phyloP scores from a whole-genome alignment of 768 basidiomycete species.

The Boletus barrowsii region DNA sequence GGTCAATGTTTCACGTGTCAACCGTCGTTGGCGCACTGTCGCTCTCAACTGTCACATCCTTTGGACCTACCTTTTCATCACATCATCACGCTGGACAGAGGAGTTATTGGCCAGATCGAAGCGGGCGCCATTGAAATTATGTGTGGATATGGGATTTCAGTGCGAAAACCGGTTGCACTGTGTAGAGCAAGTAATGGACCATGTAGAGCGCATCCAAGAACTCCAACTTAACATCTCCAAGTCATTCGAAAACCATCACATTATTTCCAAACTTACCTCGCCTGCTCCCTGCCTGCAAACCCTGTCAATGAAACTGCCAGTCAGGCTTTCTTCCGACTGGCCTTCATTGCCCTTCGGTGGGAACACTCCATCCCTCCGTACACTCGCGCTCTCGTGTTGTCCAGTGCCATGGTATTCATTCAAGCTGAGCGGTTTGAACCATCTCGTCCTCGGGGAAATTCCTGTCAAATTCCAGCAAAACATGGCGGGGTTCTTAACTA shows the following conservation, averaged over 20 bases:
- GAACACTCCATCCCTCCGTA: no score
- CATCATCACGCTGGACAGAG: slow-evolving; percentile 33
- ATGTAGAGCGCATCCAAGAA: background rate
- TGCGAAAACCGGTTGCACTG: background rate
- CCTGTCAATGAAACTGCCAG: background rate
- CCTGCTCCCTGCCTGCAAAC: background rate
- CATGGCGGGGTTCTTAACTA: no score
- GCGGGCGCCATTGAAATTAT: slow-evolving; percentile 28
- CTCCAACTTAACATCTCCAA: background rate
- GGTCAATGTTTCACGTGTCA: slow-evolving; percentile 13
- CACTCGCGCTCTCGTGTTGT: no score
- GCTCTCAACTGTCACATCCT: slow-evolving; percentile 39
- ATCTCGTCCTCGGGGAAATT: no score
- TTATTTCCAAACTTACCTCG: background rate
- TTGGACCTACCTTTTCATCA: slow-evolving; percentile 36
- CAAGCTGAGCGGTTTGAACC: no score
- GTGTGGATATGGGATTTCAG: background rate
- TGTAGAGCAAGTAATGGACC: background rate
- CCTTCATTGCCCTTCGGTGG: no score
- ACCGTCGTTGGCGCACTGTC: slow-evolving; percentile 39
- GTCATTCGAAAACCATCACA: no score
- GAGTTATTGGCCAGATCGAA: slow-evolving; percentile 46
- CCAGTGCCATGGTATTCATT: no score
- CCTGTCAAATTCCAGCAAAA: no score
- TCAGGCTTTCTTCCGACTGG: no score